Evolutionary conservation across 805 yeast genomes (phyloP).

Genomic region (Candida yuanshanica): DNA sequence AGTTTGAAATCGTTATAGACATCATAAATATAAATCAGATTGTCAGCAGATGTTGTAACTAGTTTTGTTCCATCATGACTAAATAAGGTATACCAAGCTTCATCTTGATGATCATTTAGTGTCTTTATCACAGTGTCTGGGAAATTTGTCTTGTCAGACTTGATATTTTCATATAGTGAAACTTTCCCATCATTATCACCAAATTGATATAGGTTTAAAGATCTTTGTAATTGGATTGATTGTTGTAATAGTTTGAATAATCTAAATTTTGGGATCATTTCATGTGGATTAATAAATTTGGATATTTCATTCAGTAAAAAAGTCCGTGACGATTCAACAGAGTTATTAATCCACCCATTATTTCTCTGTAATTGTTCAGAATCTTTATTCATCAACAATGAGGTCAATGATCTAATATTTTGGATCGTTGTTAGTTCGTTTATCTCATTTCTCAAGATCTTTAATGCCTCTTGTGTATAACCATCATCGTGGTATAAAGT

Average conservation of each 20-base stretch:
- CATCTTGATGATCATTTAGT: conserved; percentile 53
- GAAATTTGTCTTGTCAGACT: conserved; percentile 29
- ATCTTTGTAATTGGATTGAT: conserved; percentile 42
- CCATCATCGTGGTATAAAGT: conserved; percentile 28
- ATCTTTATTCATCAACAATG: conserved; percentile 24
- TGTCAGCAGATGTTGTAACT: conserved; percentile 74
- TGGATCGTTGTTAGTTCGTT: conserved; percentile 23
- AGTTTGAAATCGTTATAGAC: conserved; percentile 41
- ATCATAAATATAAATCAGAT: conserved; percentile 59
- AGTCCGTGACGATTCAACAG: conserved; percentile 31
- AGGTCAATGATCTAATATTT: conserved; percentile 24
- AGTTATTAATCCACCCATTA: conserved; percentile 28
- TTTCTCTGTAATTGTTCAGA: conserved; percentile 18
- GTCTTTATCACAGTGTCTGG: conserved; percentile 45
- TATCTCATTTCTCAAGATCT: conserved; percentile 32
- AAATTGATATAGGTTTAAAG: conserved; percentile 29
- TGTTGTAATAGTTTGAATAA: conserved; percentile 45
- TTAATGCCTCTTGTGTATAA: conserved; percentile 29
- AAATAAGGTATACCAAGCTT: conserved; percentile 80
- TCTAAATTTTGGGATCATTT: conserved; percentile 48
- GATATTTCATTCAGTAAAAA: conserved; percentile 37
- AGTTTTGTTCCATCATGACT: conserved; percentile 71
- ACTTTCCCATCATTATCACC: conserved; percentile 21
- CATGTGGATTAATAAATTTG: conserved; percentile 43
- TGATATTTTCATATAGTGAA: conserved; percentile 33